These are phyloP conservation scores for Fraxinus pennsylvanica DNA, from an alignment of 257 asterid species.

Conservation along the genomic window DNA sequence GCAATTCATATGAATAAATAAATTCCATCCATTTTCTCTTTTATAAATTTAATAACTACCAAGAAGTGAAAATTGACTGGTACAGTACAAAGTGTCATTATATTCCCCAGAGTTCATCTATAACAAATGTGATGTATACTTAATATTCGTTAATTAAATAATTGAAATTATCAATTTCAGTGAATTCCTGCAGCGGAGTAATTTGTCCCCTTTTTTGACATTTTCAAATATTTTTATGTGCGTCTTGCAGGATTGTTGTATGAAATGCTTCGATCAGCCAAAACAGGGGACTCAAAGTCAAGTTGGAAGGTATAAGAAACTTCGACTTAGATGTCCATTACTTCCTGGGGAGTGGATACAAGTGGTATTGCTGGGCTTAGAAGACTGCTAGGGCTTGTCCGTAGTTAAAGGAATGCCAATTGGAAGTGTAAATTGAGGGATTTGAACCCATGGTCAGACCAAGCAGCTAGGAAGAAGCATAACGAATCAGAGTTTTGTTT, in stretches of 20 bases:
- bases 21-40: not conserved
- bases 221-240: slow-evolving; percentile 23
- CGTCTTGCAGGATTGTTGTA: slow-evolving; percentile 66
- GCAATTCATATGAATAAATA: not conserved
- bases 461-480: not conserved
- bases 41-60: not conserved
- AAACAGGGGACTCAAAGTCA: slow-evolving; percentile 85
- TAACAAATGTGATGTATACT: not conserved
- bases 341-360: slow-evolving; percentile 4
- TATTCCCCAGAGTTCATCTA: not conserved
- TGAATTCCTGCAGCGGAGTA: not conserved
- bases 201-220: not conserved
- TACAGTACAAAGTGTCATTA: not conserved
- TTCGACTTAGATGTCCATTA: slow-evolving; percentile 2
- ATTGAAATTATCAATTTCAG: not conserved
- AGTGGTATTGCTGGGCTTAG: slow-evolving; percentile 5
- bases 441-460: not conserved
- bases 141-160: not conserved
- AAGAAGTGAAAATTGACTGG: not conserved
- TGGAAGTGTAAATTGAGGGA: not conserved
- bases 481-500: not conserved
- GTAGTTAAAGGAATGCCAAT: not conserved
- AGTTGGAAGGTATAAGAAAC: slow-evolving; percentile 78
- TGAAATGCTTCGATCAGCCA: slow-evolving; percentile 96
- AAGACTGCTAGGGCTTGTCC: not conserved